Evolutionary conservation across 2,329 filamentous ascomycete species (phyloP).

Genomic region (Ophiostoma pallidulum): DNA sequence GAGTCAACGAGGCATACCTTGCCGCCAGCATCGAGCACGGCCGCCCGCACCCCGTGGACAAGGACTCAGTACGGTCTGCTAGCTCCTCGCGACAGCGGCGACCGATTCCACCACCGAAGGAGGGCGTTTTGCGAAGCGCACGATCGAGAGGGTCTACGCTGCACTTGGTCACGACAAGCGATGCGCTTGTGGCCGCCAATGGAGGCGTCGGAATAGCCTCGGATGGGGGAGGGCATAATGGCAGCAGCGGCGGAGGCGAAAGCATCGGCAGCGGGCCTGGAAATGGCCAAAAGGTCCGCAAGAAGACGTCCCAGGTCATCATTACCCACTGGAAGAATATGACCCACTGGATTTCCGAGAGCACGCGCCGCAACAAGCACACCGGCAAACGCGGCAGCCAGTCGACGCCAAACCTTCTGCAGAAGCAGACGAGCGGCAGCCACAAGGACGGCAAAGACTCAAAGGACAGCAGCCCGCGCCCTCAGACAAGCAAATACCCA

Average conservation of each 20-base stretch:
- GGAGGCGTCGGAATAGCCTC: constrained; percentile 12
- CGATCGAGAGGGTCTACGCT: constrained; percentile 75
- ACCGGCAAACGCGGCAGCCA: constrained; percentile 43
- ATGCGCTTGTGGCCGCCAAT: constrained; percentile 33
- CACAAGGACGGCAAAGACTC: constrained; percentile 25
- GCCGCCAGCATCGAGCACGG: constrained; percentile 38
- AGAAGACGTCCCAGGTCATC: constrained; percentile 49
- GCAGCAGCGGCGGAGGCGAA: not conserved
- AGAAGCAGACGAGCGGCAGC: constrained; percentile 35
- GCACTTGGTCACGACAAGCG: constrained; percentile 65
- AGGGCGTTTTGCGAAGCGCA: constrained; percentile 57
- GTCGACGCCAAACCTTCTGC: constrained; percentile 50
- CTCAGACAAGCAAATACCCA: constrained; percentile 51
- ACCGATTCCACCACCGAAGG: constrained; percentile 77
- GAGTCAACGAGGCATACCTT: constrained; percentile 30
- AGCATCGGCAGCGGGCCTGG: constrained; percentile 6
- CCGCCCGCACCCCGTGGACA: constrained; percentile 69
- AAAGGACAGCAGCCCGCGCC: constrained; percentile 47
- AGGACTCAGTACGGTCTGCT: constrained; percentile 63
- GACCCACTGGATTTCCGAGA: constrained; percentile 55
- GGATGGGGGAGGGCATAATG: not conserved
- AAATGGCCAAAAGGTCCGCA: constrained; percentile 38
- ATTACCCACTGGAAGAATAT: constrained; percentile 54
- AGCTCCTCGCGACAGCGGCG: constrained; percentile 70
- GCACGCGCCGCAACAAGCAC: constrained; percentile 40